Evolutionary conservation across 371 early-diverging fungal genomes (phyloP).

Genomic region (Syncephalastrum racemosum): DNA sequence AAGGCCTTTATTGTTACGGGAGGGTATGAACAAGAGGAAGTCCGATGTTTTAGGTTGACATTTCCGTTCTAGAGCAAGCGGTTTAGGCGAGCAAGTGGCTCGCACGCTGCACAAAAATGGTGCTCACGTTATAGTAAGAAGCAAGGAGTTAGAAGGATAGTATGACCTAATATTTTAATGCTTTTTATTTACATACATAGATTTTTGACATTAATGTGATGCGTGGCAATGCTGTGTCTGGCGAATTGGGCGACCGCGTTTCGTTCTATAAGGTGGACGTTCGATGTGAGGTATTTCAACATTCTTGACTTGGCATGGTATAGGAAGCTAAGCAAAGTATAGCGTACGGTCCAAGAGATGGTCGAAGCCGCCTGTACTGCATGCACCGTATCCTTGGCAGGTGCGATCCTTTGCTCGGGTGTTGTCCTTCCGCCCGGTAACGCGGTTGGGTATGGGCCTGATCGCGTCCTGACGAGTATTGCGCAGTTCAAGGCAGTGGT

Average conservation of each 20-base stretch:
- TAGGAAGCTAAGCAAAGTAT: constrained; percentile 25
- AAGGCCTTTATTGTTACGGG: constrained; percentile 41
- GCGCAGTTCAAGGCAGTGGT: constrained; percentile 49
- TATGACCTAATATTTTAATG: background rate
- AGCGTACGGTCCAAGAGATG: background rate
- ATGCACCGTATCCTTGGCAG: constrained; percentile 15
- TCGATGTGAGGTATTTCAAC: constrained; percentile 42
- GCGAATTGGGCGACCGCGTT: constrained; percentile 19
- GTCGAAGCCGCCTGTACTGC: background rate
- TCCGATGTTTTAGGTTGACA: background rate
- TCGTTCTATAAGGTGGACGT: constrained; percentile 38
- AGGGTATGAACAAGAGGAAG: constrained; percentile 23
- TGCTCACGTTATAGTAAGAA: constrained; percentile 28
- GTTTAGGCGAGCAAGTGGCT: constrained; percentile 35
- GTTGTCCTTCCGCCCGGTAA: constrained; percentile 32
- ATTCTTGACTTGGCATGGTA: constrained; percentile 10
- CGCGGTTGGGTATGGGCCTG: constrained; percentile 30
- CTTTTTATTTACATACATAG: constrained; percentile 17
- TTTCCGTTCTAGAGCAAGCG: constrained; percentile 34
- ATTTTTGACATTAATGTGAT: constrained; percentile 54
- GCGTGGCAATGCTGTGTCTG: constrained; percentile 20
- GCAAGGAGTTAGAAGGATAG: too few species aligned
- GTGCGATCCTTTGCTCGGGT: constrained; percentile 55
- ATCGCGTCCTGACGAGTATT: constrained; percentile 35
- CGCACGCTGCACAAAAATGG: constrained; percentile 22